Base-by-base conservation (phyloP, 2,329 filamentous ascomycete species). In the Ascochyta rabiei region DNA sequence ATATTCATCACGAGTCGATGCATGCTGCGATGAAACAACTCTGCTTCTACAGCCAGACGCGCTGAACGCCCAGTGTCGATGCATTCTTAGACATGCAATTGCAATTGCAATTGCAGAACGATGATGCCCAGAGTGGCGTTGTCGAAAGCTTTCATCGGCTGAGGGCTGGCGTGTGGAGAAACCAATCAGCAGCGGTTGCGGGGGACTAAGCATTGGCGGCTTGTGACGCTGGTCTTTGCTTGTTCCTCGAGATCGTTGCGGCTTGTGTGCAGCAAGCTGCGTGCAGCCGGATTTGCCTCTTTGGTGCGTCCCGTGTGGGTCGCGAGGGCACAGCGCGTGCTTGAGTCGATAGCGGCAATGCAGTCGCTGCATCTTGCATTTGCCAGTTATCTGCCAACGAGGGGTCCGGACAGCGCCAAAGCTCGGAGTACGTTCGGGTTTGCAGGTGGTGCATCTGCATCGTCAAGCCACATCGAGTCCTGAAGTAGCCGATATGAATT, bases 151-250 rank as follows among this genome's bases (percentile, higher is more conserved):
- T 55, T 31, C 41, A 37, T 46, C 46, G 41, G 28, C 6, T 42
- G 35, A 2, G 43, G 31, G 21, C 31, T 41, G 35, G 35, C 34
- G 41, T 46, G 48, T 42, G 46, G 52, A 44, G 52, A 47, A 42
- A 18, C 50, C 57, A 60, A 62, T 60, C 46, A 41, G 34, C 40
- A 33, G 44, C 26, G 43, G 44, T 43, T 48, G 49, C 23, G 34
- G 44, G 37, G 56, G 48, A 15, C 8, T 12, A 64, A 64, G 60
- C 62, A 60, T 61, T 48, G 24, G 21, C 21, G 21, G 21, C 21
- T 23, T 23, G 53, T 51, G 48, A 52, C 53, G 53, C 48, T 52
- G 23, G 33, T 48, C 43, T 16, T 24, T 19, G 31, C 23, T 50
- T 41, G 39, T 52, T 53, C 21, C 30, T 45, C 19, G n/a, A n/a